These are phyloP conservation scores for Fusarium verrucosum DNA, from an alignment of 2,329 filamentous ascomycete species.

Conservation along the genomic window DNA sequence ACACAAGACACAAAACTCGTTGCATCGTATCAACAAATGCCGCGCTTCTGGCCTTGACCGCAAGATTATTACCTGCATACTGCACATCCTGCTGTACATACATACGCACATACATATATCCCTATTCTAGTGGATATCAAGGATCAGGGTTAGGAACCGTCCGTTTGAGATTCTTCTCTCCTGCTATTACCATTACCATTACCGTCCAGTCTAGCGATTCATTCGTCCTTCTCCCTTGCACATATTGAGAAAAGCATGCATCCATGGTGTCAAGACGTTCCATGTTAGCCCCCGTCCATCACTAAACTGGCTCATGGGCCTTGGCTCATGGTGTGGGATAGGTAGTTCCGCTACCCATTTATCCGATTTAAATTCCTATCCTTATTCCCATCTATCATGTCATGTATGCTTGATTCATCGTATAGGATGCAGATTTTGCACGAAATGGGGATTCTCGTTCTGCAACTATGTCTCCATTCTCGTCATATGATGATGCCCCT, in stretches of 20 bases:
- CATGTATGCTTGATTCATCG: neutral
- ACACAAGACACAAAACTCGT: neutral
- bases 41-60: conserved; percentile 28
- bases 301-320: neutral
- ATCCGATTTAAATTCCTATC: conserved; percentile 21
- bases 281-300: conserved; percentile 38
- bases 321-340: conserved; percentile 2
- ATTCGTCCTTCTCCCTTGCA: conserved; percentile 18
- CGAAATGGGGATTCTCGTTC: neutral
- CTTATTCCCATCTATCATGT: neutral
- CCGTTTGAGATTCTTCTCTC: neutral
- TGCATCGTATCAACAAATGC: conserved; percentile 25
- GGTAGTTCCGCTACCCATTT: conserved; percentile 19
- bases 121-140: conserved; percentile 1
- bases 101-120: neutral
- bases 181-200: conserved; percentile 8
- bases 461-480: neutral
- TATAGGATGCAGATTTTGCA: neutral
- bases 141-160: neutral
- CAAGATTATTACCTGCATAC: too few relatives aligned
- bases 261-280: conserved; percentile 27
- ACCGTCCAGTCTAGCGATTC: conserved; percentile 14
- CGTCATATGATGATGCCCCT: conserved; percentile 28
- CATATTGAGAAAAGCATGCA: conserved; percentile 23
- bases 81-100: too few relatives aligned